Percentiles rank a stretch among this genome's conserved stretches.
Conservation (phyloP, 495 filamentous ascomycete species). For the Usnea hakonensis region DNA sequence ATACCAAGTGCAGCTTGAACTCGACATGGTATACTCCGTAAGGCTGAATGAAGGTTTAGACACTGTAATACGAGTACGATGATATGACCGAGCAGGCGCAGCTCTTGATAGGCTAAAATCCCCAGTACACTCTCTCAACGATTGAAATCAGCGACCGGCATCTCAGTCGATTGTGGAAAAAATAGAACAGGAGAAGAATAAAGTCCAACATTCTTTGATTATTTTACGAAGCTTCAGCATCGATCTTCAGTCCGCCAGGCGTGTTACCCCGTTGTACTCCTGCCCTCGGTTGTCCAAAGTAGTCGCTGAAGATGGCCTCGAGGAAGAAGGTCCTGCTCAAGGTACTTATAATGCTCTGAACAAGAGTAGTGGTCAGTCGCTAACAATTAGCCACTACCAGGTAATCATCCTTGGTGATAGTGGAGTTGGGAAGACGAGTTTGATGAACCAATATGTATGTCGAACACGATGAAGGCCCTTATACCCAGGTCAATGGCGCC, state of each 20-base stretch:
- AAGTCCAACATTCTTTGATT: neutral
- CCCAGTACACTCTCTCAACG: neutral
- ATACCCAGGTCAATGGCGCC: neutral
- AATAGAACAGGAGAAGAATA: neutral
- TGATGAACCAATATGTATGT: slow-evolving; percentile 99
- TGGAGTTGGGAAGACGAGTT: slow-evolving; percentile 96
- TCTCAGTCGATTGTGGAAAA: neutral
- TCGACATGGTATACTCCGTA: neutral
- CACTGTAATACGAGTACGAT: neutral
- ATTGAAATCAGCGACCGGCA: no score
- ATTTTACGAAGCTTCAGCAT: neutral
- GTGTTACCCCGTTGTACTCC: neutral
- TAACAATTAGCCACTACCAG: slow-evolving; percentile 35
- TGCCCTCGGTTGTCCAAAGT: neutral
- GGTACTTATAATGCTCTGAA: slow-evolving; percentile 42
- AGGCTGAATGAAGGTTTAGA: slow-evolving; percentile 1
- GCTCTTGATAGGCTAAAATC: neutral
- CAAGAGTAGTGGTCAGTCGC: neutral
- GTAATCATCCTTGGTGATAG: slow-evolving; percentile 98
- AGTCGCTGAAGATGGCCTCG: slow-evolving; percentile 59
- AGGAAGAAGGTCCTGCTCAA: slow-evolving; percentile 97
- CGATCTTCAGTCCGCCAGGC: neutral
- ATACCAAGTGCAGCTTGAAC: neutral
- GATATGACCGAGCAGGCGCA: neutral
- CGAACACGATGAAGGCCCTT: neutral